Evolutionary conservation across 176 grass and related monocot species (phyloP).

Genomic region (Eleusine indica): DNA sequence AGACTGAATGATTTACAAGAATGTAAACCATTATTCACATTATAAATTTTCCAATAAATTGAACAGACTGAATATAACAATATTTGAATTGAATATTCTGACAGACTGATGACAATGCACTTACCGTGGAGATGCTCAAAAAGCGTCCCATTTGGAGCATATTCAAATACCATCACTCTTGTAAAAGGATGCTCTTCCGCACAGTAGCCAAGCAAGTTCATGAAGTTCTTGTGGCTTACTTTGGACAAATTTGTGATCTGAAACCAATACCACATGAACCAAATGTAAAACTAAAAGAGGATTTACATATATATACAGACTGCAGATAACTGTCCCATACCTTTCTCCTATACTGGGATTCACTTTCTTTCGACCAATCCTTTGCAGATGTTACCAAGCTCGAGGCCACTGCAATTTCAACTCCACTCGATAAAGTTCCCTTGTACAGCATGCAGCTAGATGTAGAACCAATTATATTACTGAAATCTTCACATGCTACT

Average conservation of each 20-base stretch:
- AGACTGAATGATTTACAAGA: background rate
- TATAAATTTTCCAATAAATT: background rate
- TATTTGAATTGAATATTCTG: background rate
- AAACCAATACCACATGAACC: constrained; percentile 32
- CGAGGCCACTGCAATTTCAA: constrained; percentile 75
- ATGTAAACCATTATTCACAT: background rate
- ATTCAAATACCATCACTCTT: constrained; percentile 94
- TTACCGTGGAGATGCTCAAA: constrained; percentile 93
- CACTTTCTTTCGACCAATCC: constrained; percentile 82
- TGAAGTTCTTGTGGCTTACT: constrained; percentile 90
- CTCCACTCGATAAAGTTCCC: constrained; percentile 90
- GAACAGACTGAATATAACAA: background rate
- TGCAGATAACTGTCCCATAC: constrained; percentile 39
- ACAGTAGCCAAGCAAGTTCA: constrained; percentile 88
- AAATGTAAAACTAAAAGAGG: constrained; percentile 10
- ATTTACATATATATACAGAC: background rate
- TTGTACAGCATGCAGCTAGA: constrained; percentile 76
- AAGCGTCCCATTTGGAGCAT: constrained; percentile 87
- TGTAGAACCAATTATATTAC: constrained; percentile 76
- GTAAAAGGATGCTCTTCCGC: constrained; percentile 82
- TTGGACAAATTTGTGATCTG: constrained; percentile 75
- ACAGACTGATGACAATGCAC: constrained; percentile 16
- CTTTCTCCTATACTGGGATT: constrained; percentile 81
- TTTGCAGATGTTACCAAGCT: constrained; percentile 51
- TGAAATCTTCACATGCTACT: constrained; percentile 87